phyloP scores from a whole-genome alignment of 352 stramenopile genomes.

The Phytophthora ohioensis region DNA sequence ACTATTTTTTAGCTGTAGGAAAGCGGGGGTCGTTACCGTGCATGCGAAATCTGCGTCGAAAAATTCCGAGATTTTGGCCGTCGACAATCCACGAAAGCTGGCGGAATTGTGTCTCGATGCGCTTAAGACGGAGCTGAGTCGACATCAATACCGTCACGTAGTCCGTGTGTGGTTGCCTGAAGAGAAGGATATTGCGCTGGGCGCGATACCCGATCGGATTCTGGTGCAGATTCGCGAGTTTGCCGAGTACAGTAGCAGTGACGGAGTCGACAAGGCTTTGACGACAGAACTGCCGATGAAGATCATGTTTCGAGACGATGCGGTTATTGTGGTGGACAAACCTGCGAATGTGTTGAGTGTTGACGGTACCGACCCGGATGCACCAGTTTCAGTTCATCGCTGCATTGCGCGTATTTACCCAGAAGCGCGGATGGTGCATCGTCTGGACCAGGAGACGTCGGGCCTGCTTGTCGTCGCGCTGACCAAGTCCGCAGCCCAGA shows the following conservation, averaged over 20 bases:
- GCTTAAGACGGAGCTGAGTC: constrained; percentile 34
- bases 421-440: constrained; percentile 77
- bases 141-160: constrained; percentile 34
- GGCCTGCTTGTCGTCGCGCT: constrained; percentile 75
- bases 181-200: constrained; percentile 21
- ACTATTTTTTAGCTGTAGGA: constrained; percentile 38
- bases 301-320: constrained; percentile 65
- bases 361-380: constrained; percentile 47
- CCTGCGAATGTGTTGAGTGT: constrained; percentile 66
- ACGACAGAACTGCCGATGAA: constrained; percentile 32
- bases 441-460: constrained; percentile 82
- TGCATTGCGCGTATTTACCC: constrained; percentile 54
- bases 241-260: constrained; percentile 23
- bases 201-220: constrained; percentile 48
- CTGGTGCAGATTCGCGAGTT: constrained; percentile 59
- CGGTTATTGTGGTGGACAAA: constrained; percentile 71
- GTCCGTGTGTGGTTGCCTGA: constrained; percentile 42
- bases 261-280: constrained; percentile 21
- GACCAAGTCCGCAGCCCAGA: constrained; percentile 63
- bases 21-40: constrained; percentile 19
- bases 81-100: constrained; percentile 40
- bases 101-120: constrained; percentile 41
- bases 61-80: constrained; percentile 24
- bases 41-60: constrained; percentile 17
- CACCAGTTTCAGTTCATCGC: constrained; percentile 54